Evolutionary conservation across 306 rosid genomes (phyloP).

Genomic region (Argentina anserina): DNA sequence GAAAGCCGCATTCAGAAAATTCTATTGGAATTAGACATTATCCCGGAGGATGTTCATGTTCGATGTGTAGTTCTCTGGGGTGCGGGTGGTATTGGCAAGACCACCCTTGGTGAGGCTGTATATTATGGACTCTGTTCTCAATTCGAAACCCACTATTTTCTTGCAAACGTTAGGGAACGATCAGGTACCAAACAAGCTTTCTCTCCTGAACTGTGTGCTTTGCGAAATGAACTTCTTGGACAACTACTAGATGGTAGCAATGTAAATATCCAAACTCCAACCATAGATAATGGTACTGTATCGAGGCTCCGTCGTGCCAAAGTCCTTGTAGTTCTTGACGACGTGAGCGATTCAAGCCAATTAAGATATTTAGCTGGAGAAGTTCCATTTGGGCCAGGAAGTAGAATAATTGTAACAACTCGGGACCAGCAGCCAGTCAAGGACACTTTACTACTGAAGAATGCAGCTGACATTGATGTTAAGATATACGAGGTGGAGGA

Average conservation of each 20-base stretch:
- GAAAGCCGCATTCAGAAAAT: no score
- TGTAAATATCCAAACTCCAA: neutral
- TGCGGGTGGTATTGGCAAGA: no score
- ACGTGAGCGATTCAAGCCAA: neutral
- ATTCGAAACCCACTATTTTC: neutral
- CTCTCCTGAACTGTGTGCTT: no score
- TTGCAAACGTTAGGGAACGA: no score
- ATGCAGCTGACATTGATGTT: neutral
- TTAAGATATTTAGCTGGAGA: neutral
- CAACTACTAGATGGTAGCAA: neutral
- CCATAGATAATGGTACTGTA: neutral
- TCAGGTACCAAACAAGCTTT: no score
- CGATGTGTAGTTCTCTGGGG: no score
- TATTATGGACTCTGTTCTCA: neutral
- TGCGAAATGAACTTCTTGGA: no score
- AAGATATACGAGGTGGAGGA: neutral
- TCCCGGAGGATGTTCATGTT: no score
- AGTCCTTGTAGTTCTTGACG: conserved; percentile 12
- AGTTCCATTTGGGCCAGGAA: conserved; percentile 8
- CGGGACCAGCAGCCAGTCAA: neutral
- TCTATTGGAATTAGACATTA: no score
- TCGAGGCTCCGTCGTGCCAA: neutral
- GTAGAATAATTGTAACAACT: neutral
- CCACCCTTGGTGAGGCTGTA: neutral
- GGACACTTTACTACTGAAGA: neutral